Conservation (phyloP, 306 rosid species). For the Pyrus betulifolia region DNA sequence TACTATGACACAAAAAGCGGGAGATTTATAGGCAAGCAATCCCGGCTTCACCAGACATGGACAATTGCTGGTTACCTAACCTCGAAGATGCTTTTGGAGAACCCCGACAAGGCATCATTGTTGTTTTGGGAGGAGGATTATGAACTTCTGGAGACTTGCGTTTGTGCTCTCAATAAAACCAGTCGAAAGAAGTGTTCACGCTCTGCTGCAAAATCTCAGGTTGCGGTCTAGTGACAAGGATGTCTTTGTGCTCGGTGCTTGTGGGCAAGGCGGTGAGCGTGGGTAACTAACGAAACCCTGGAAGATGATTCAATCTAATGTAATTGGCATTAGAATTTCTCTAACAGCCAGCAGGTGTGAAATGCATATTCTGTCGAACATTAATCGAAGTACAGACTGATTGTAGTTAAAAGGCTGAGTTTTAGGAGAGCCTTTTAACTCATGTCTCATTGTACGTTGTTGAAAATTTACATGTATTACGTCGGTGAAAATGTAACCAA, state of each 20-base stretch:
- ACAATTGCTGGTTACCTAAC: conserved; percentile 68
- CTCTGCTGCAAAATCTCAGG: conserved; percentile 37
- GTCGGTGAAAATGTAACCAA: background rate
- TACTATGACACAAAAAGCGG: conserved; percentile 69
- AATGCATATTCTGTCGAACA: background rate
- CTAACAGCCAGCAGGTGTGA: background rate
- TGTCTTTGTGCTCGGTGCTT: background rate
- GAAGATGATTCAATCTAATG: background rate
- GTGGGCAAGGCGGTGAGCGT: background rate
- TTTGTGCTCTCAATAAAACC: conserved; percentile 55
- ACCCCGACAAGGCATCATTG: conserved; percentile 65
- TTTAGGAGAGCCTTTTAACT: conserved; percentile 20
- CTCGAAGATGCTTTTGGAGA: conserved; percentile 68
- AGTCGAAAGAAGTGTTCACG: conserved; percentile 63
- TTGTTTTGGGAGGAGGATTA: conserved; percentile 85
- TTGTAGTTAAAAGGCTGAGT: conserved; percentile 12
- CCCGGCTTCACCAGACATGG: conserved; percentile 74
- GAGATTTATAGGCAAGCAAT: conserved; percentile 68
- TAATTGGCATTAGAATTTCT: background rate
- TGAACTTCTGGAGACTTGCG: conserved; percentile 70
- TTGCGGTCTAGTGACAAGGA: conserved; percentile 19
- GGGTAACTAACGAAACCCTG: background rate
- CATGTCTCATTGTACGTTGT: background rate
- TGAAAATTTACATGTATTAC: background rate
- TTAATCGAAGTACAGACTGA: background rate